These are phyloP conservation scores for Fusarium torreyae DNA, from an alignment of 2,329 filamentous ascomycete genomes.

Conservation along the genomic window DNA sequence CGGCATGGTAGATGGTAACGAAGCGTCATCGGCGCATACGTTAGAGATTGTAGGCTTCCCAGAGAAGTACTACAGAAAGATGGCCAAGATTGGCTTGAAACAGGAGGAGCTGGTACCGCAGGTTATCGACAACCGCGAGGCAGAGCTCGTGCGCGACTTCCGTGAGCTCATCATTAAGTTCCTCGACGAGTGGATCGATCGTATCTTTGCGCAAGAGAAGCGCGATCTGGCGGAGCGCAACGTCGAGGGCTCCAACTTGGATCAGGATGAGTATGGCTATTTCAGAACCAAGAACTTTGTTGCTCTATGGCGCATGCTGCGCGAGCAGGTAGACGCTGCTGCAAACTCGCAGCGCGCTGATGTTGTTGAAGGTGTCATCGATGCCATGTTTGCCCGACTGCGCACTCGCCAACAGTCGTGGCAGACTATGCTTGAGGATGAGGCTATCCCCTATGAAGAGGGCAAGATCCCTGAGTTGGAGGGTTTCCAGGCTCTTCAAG, in stretches of 20 bases:
- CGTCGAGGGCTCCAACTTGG: constrained; percentile 81
- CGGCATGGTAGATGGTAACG: constrained; percentile 84
- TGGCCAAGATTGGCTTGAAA: constrained; percentile 88
- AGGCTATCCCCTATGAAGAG: constrained; percentile 80
- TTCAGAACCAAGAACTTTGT: constrained; percentile 93
- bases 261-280: constrained; percentile 89
- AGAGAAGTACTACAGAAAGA: constrained; percentile 96
- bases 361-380: constrained; percentile 94
- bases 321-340: constrained; percentile 90
- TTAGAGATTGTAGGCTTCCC: constrained; percentile 95
- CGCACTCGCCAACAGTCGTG: constrained; percentile 86
- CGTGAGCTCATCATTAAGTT: constrained; percentile 94
- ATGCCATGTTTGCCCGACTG: constrained; percentile 93
- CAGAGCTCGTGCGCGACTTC: constrained; percentile 93
- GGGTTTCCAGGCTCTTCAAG: constrained; percentile 84
- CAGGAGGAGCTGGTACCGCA: constrained; percentile 85
- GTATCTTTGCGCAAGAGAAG: constrained; percentile 87
- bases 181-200: constrained; percentile 97
- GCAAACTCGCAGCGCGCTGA: constrained; percentile 88
- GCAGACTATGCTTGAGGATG: constrained; percentile 90
- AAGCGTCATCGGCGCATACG: constrained; percentile 88
- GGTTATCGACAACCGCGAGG: constrained; percentile 90
- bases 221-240: constrained; percentile 85
- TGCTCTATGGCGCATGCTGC: constrained; percentile 97
- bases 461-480: constrained; percentile 70